These are phyloP conservation scores for Zygosaccharomyces sapae DNA, from an alignment of 1,139 yeast species.

Conservation along the genomic window DNA sequence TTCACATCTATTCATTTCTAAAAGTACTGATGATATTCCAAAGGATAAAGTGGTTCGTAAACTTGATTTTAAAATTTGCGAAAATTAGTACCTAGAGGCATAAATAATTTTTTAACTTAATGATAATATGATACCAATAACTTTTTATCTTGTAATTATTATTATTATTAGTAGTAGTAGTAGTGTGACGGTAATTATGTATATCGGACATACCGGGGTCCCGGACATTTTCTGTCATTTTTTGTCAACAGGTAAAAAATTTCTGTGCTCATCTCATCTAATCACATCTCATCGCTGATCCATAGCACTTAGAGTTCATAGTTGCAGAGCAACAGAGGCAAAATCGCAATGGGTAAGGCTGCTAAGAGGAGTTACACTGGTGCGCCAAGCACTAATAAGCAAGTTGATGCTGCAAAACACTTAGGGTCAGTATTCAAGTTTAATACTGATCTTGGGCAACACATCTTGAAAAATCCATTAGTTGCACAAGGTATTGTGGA, in stretches of 20 bases:
- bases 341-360: constrained; percentile 33
- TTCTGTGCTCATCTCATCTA: constrained; percentile 13
- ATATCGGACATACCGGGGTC: not conserved
- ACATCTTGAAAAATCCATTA: constrained; percentile 88
- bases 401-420: constrained; percentile 63
- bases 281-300: constrained; percentile 13
- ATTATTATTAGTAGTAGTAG: not conserved
- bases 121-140: constrained; percentile 4
- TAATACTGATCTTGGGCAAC: constrained; percentile 96
- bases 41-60: constrained; percentile 23
- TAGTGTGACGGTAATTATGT: too few species aligned
- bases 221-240: constrained; percentile 2
- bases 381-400: constrained; percentile 41
- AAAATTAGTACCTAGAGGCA: constrained; percentile 9
- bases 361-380: constrained; percentile 37
- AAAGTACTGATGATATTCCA: constrained; percentile 25
- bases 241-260: constrained; percentile 10
- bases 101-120: constrained; percentile 36
- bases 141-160: not conserved
- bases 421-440: constrained; percentile 86
- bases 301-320: not conserved
- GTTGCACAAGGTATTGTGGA: constrained; percentile 98
- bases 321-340: not conserved
- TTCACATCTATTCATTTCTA: constrained; percentile 8
- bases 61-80: constrained; percentile 19